A percentile compares a stretch with the other conserved stretches of the same genome.
These are phyloP conservation scores for Tolypocladium ovalisporum DNA, from an alignment of 2,329 filamentous ascomycete species.

Conservation along the genomic window DNA sequence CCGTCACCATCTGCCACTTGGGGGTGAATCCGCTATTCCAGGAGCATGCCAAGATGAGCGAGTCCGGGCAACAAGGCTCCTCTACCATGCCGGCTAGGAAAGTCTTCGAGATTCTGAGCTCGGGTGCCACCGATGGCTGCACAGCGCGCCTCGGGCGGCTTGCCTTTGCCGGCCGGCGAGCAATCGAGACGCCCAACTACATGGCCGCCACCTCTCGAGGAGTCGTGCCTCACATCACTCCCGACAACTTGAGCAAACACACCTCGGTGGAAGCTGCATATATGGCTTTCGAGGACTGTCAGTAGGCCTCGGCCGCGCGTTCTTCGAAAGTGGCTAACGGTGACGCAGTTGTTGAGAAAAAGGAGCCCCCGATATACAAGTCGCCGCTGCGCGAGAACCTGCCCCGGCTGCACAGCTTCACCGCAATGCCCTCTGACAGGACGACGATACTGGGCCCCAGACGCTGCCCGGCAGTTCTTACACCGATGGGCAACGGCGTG, in stretches of 20 bases:
- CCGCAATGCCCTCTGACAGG: conserved; percentile 54
- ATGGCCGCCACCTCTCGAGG: conserved; percentile 74
- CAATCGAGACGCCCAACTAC: conserved; percentile 76
- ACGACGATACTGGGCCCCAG: conserved; percentile 67
- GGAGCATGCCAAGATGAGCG: conserved; percentile 17
- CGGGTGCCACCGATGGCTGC: conserved; percentile 24
- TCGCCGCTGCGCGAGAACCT: conserved; percentile 20
- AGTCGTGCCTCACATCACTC: conserved; percentile 75
- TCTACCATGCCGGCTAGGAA: conserved; percentile 13
- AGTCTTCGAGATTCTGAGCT: conserved; percentile 36
- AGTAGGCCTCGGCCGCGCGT: conserved; percentile 20
- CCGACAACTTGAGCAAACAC: conserved; percentile 63
- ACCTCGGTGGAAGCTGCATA: conserved; percentile 61
- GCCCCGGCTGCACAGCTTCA: conserved; percentile 64
- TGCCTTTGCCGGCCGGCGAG: conserved; percentile 45
- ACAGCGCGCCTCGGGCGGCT: conserved; percentile 59
- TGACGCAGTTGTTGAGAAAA: conserved; percentile 41
- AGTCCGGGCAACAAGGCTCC: conserved; percentile 8
- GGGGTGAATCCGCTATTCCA: not conserved
- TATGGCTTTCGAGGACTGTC: conserved; percentile 87
- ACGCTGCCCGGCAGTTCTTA: conserved; percentile 62
- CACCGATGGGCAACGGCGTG: conserved; percentile 60
- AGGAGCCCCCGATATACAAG: conserved; percentile 38
- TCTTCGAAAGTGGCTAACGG: not conserved
- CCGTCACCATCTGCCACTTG: not conserved